Conservation (phyloP, 805 yeast species). For the Komagataella mondaviorum region DNA sequence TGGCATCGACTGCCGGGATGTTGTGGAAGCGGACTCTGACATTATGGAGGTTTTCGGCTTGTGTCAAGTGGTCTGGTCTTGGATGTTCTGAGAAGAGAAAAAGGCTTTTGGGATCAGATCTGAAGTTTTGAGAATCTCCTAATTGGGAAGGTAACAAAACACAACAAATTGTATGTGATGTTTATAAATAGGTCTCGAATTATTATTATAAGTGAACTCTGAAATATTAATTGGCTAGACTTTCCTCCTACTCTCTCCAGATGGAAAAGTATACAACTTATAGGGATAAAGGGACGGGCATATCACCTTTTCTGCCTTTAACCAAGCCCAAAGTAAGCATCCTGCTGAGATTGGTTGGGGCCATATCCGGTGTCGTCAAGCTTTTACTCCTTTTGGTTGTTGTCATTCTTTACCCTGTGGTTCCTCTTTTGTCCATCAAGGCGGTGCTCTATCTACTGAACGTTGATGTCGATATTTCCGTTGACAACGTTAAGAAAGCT, state of each 20-base stretch:
- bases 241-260: not conserved
- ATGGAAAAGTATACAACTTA: constrained; percentile 81
- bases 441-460: constrained; percentile 11
- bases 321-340: constrained; percentile 10
- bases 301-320: constrained; percentile 71
- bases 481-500: constrained; percentile 37
- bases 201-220: not conserved
- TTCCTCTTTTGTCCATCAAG: constrained; percentile 6
- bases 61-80: not conserved
- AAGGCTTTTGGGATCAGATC: not conserved
- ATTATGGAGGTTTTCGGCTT: not conserved
- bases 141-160: not conserved
- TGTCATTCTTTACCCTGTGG: constrained; percentile 8
- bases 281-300: constrained; percentile 90
- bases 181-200: not conserved
- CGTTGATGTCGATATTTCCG: constrained; percentile 15
- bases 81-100: not conserved
- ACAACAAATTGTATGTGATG: not conserved
- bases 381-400: constrained; percentile 15
- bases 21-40: not conserved
- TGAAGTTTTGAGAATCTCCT: not conserved
- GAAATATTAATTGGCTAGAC: not conserved
- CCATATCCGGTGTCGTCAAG: constrained; percentile 10
- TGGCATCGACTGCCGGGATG: not conserved
- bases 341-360: constrained; percentile 5